Base-by-base conservation (phyloP, 768 basidiomycete species). In the Sistotremastrum suecicum region DNA sequence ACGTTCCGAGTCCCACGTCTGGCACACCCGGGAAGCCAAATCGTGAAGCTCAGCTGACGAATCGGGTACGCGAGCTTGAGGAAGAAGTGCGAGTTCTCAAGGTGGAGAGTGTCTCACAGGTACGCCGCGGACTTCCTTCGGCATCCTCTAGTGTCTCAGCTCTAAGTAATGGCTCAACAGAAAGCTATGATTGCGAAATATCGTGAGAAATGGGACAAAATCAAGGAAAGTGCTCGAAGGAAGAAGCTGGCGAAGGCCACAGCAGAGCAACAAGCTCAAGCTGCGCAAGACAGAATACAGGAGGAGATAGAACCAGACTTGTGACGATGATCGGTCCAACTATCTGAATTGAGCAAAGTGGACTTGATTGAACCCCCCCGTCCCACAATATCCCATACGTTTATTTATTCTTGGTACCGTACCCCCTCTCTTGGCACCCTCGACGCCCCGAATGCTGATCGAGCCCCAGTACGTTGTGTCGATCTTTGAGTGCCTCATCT, bases 151-250 rank as follows among this genome's bases (percentile, higher is more conserved):
- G 54, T 46, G 35, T 39, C 41, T 43, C 43, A 47, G 45, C 50
- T 11, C 6, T 6, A n/a, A 41, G 35, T 55, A 43, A 55, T 42
- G 48, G 8, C 3, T 37, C 12, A 5, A 48, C 62, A 89, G 87
- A 84, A 81, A 77, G 67, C 75, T 7, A 83, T 86, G 74, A 86
- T 88, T 51, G 67, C 70, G 20, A 81, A 83, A 54, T 89, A 84
- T 62, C 75, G 82, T 30, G 87, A 89, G 62, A 72, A 84, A 37
- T 90, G 87, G 87, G 83, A 85, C 58, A 88, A 86, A 60, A 66
- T 90, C 47, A 90, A 90, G 58, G 88, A 90, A 56, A 83, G 82
- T 30, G 82, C 85, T 5, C 86, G 80, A 61, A 76, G 82, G 49
- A 88, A 89, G 65, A 84, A 87, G 59, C 82, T 84, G 55, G 79